Evolutionary conservation across 768 basidiomycete genomes (phyloP).

Genomic region (Mycena kentingensis): DNA sequence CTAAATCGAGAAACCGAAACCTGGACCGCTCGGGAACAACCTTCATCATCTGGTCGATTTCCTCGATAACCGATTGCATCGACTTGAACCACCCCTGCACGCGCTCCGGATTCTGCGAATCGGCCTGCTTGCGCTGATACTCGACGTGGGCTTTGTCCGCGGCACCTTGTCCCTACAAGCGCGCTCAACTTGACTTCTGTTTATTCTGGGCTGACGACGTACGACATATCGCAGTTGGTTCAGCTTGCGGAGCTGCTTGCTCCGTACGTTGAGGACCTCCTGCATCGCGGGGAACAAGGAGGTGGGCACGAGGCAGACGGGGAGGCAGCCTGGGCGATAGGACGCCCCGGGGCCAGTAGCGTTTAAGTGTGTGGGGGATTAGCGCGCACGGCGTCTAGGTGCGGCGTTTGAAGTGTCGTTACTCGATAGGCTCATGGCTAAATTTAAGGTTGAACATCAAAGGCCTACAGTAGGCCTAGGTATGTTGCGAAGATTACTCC

Average conservation of each 20-base stretch:
- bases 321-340: no score
- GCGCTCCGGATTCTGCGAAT: slow-evolving; percentile 15
- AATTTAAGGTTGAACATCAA: no score
- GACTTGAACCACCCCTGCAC: slow-evolving; percentile 25
- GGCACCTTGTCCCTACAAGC: slow-evolving; percentile 1
- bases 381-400: not conserved
- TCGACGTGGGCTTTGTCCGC: slow-evolving; percentile 16
- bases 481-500: no score
- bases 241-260: slow-evolving; percentile 10
- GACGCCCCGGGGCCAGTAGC: not conserved
- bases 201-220: not conserved
- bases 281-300: slow-evolving; percentile 11
- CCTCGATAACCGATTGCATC: slow-evolving; percentile 25
- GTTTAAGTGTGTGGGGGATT: not conserved
- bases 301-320: not conserved
- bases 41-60: slow-evolving; percentile 25
- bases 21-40: slow-evolving; percentile 17
- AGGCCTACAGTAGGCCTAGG: no score
- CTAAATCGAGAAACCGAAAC: slow-evolving; percentile 31
- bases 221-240: slow-evolving; percentile 19
- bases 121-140: slow-evolving; percentile 20
- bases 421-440: no score
- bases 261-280: slow-evolving; percentile 9
- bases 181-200: not conserved
- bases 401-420: no score